Evolutionary conservation across 2,329 filamentous ascomycete species (phyloP), one percentile per base, ranked within the genome.

Genomic region (Hymenotorrendiella dingleyae): DNA sequence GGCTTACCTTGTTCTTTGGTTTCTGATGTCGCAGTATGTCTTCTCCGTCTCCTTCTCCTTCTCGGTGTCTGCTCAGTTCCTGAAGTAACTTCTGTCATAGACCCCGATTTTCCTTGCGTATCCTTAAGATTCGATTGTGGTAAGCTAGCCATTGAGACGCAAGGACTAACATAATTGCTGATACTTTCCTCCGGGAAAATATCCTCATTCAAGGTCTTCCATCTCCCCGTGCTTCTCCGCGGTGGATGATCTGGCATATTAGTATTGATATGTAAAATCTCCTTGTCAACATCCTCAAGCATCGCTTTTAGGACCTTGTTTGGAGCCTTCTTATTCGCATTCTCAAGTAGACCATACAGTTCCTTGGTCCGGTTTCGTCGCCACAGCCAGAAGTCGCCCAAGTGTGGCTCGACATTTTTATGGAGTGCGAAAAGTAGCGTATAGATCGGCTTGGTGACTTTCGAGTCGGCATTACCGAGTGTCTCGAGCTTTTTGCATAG

Each of bases 381-480:
- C 39, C 39, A 36, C 6, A 36, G 16, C 32, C 39, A 42, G 10
- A 42, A n/a, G 16, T 42, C 30, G 5, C 23, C 39, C 12, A 34
- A 9, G 16, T 35, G 29, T 3, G 39, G 39, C 2, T n/a, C 11
- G 4, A 26, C 10, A 16, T 42, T 14, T 10, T 16, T 11, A n/a
- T 36, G 39, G 3, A 42, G 24, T 27, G 27, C 27, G 2, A 19
- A 14, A 3, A 42, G 30, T 9, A 42, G 39, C 5, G 17, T 11
- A 16, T 17, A 36, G 4, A 27, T 35, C 21, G 17, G 22, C 22
- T 42, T 35, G 9, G 12, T 2, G 7, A 28, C 9, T 16, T 17
- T 4, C 9, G 23, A 12, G 8, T 23, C 22, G 12, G 16, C 6
- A 16, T 21, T 21, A 5, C 28, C 2, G 6, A 42, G 16, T 4